These are phyloP conservation scores for Hericium rajendrae DNA, from an alignment of 768 basidiomycete genomes.

Conservation along the genomic window DNA sequence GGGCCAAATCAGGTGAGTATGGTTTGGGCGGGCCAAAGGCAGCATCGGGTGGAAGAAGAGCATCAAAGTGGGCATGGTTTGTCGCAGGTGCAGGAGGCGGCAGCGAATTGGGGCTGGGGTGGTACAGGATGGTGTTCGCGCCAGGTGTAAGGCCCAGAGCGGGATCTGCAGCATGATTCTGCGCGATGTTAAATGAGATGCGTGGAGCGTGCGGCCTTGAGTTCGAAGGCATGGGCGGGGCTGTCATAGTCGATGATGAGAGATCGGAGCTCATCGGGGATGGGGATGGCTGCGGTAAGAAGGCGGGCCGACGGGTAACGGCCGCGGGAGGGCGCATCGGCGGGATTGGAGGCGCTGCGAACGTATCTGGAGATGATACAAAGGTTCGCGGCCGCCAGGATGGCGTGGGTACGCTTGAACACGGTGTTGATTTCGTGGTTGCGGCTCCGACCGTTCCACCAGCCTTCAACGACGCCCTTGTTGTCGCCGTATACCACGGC, in stretches of 20 bases:
- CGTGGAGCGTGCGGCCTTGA: background rate
- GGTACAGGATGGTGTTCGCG: too few species aligned
- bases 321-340: constrained; percentile 30
- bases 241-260: constrained; percentile 1
- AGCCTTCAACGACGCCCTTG: constrained; percentile 27
- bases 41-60: background rate
- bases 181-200: too few species aligned
- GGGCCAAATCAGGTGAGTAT: background rate
- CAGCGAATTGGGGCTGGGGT: too few species aligned
- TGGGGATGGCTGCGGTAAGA: constrained; percentile 22
- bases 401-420: background rate
- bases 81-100: too few species aligned
- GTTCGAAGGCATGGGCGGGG: background rate
- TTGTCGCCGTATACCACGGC: constrained; percentile 17
- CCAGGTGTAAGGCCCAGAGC: too few species aligned
- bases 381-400: background rate
- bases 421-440: background rate
- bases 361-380: constrained; percentile 24
- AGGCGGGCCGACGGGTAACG: constrained; percentile 11
- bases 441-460: constrained; percentile 22
- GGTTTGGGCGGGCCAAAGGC: background rate
- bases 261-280: constrained; percentile 19
- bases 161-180: too few species aligned
- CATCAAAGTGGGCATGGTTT: too few species aligned
- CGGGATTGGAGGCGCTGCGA: constrained; percentile 26